phyloP scores from a whole-genome alignment of 2,329 filamentous ascomycete genomes.

The Microdochium trichocladiopsis region DNA sequence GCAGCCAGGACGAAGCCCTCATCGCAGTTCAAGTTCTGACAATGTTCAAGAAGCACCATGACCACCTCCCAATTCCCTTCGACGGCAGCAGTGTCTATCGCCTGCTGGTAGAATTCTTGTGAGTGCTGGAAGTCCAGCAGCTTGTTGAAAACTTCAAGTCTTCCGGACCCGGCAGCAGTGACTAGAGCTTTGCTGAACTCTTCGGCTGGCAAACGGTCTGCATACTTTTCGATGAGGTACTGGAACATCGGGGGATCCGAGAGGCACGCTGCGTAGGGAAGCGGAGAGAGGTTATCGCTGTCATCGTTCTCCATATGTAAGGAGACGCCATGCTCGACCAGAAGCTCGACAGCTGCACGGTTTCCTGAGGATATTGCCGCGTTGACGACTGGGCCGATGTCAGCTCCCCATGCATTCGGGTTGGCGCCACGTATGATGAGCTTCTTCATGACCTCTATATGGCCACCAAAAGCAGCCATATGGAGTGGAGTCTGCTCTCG shows the following conservation, averaged over 20 bases:
- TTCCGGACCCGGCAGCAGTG: slow-evolving; percentile 27
- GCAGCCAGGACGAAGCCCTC: slow-evolving; percentile 23
- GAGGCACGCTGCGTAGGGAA: slow-evolving; percentile 28
- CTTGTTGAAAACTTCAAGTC: slow-evolving; percentile 29
- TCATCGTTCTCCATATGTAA: slow-evolving; percentile 20
- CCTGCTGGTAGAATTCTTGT: slow-evolving; percentile 21
- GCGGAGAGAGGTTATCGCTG: slow-evolving; percentile 17
- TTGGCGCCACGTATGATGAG: slow-evolving; percentile 27
- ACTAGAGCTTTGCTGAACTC: slow-evolving; percentile 31
- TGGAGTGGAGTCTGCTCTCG: slow-evolving; percentile 26
- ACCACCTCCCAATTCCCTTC: slow-evolving; percentile 30
- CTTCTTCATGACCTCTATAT: slow-evolving; percentile 31
- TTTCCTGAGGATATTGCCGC: slow-evolving; percentile 33
- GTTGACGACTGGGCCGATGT: slow-evolving; percentile 27
- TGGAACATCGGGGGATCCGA: slow-evolving; percentile 32
- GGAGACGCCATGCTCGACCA: slow-evolving; percentile 28
- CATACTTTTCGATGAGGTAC: slow-evolving; percentile 30
- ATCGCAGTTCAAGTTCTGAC: slow-evolving; percentile 24
- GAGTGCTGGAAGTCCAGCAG: slow-evolving; percentile 26
- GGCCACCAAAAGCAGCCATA: slow-evolving; percentile 28
- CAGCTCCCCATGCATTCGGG: slow-evolving; percentile 21
- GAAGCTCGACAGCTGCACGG: slow-evolving; percentile 27
- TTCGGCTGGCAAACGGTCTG: slow-evolving; percentile 25
- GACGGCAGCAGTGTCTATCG: slow-evolving; percentile 21
- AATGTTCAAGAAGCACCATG: slow-evolving; percentile 23